phyloP scores from a whole-genome alignment of 2,329 filamentous ascomycete genomes.

The Ceratocystis ficicola region DNA sequence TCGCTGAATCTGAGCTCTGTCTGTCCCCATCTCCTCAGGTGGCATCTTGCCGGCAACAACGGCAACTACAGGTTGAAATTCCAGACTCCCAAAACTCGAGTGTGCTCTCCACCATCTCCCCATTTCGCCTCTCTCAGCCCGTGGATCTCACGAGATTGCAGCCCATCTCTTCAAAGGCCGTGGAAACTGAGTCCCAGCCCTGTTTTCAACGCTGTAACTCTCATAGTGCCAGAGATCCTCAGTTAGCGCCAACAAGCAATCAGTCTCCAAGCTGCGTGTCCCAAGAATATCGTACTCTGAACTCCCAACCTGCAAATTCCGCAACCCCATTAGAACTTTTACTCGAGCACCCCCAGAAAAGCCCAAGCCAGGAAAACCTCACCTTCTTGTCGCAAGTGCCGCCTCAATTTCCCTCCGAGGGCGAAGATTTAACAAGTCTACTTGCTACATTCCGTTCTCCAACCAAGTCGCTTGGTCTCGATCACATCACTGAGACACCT shows the following conservation, averaged over 20 bases:
- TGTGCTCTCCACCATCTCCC: neutral
- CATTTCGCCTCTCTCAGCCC: neutral
- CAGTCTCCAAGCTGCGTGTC: neutral
- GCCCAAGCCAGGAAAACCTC: neutral
- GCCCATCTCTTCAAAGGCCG: neutral
- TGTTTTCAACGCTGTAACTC: neutral
- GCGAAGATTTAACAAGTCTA: slow-evolving; percentile 3
- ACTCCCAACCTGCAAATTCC: neutral
- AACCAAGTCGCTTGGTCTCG: slow-evolving; percentile 5
- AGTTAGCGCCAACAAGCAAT: neutral
- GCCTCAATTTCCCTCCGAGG: neutral
- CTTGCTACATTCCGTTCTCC: slow-evolving; percentile 9
- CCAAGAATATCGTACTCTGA: neutral
- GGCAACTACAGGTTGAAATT: slow-evolving; percentile 1
- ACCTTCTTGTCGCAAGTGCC: slow-evolving; percentile 15
- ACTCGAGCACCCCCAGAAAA: neutral
- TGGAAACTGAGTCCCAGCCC: neutral
- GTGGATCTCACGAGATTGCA: neutral
- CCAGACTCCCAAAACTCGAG: slow-evolving; percentile 19
- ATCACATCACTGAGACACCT: neutral
- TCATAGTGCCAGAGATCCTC: neutral
- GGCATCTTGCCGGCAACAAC: neutral
- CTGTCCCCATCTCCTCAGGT: neutral
- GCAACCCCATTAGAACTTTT: neutral
- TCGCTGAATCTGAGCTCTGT: neutral